These are phyloP conservation scores for Thalassia testudinum DNA, from an alignment of 116 monocot species.

Conservation along the genomic window DNA sequence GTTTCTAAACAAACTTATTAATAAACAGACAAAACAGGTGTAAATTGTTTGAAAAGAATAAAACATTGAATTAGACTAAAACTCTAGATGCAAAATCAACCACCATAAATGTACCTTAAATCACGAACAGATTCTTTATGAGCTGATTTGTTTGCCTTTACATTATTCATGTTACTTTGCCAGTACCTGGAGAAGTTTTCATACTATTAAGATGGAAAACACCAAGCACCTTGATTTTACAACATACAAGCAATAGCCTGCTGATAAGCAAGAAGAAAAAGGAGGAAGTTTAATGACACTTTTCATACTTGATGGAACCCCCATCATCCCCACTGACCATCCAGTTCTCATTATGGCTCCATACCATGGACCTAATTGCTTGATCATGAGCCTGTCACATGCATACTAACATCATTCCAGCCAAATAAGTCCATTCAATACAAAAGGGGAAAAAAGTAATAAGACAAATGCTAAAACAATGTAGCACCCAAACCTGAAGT, in stretches of 20 bases:
- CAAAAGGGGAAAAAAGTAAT: too few species aligned
- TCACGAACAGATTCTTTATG: slow-evolving; percentile 96
- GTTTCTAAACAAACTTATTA: too few species aligned
- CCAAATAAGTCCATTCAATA: neutral
- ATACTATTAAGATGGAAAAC: too few species aligned
- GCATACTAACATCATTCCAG: neutral
- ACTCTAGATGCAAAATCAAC: too few species aligned
- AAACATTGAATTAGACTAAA: too few species aligned
- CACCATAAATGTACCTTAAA: slow-evolving; percentile 39
- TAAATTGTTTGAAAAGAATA: too few species aligned
- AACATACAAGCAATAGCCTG: neutral
- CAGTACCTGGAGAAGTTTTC: slow-evolving; percentile 52
- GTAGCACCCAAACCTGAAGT: slow-evolving; percentile 51
- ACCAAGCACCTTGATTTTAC: neutral
- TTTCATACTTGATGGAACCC: slow-evolving; percentile 76
- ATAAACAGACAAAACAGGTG: too few species aligned
- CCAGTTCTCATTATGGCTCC: slow-evolving; percentile 99
- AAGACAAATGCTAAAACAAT: too few species aligned
- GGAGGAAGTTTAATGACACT: too few species aligned
- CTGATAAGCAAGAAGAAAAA: neutral
- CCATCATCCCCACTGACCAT: slow-evolving; percentile 99
- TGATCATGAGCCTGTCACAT: slow-evolving; percentile 81
- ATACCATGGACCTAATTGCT: slow-evolving; percentile 93
- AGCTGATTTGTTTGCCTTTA: slow-evolving; percentile 91
- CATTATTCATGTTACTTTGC: slow-evolving; percentile 99